Evolutionary conservation across 441 rosid species (phyloP).

Genomic region (Melastoma candidum): DNA sequence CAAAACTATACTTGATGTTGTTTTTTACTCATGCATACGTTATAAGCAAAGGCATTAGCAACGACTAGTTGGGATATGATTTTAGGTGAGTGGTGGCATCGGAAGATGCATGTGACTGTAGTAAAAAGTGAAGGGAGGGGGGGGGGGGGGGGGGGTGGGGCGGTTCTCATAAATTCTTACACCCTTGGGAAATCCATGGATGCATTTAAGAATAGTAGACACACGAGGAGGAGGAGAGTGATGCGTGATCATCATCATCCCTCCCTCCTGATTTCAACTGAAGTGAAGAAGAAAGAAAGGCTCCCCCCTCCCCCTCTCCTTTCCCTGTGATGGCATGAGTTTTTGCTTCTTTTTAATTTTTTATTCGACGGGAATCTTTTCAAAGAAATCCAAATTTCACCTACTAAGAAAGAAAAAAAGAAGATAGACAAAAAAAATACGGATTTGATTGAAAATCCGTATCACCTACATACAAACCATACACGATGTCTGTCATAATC

Average conservation of each 20-base stretch:
- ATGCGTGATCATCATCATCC: conserved; percentile 33
- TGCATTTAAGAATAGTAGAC: neutral
- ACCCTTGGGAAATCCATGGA: too few species aligned
- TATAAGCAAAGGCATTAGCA: too few species aligned
- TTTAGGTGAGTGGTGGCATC: too few species aligned
- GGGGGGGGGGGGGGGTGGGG: too few species aligned
- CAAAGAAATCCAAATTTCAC: conserved; percentile 37
- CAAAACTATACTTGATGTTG: neutral
- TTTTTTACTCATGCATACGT: neutral
- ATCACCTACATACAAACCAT: too few species aligned
- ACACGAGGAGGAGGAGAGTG: conserved; percentile 22
- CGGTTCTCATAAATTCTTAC: too few species aligned
- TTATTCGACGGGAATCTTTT: conserved; percentile 59
- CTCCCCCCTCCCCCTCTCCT: neutral
- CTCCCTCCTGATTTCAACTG: too few species aligned
- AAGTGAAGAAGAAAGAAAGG: neutral
- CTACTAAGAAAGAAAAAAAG: conserved; percentile 2
- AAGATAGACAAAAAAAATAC: neutral
- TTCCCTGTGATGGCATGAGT: conserved; percentile 41
- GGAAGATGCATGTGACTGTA: too few species aligned
- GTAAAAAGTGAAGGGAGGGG: too few species aligned
- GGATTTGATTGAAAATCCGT: too few species aligned
- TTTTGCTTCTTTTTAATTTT: conserved; percentile 42
- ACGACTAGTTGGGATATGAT: too few species aligned
- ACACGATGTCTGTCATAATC: too few species aligned